Evolutionary conservation across 306 rosid genomes (phyloP).

Genomic region (Aeschynomene evenia): DNA sequence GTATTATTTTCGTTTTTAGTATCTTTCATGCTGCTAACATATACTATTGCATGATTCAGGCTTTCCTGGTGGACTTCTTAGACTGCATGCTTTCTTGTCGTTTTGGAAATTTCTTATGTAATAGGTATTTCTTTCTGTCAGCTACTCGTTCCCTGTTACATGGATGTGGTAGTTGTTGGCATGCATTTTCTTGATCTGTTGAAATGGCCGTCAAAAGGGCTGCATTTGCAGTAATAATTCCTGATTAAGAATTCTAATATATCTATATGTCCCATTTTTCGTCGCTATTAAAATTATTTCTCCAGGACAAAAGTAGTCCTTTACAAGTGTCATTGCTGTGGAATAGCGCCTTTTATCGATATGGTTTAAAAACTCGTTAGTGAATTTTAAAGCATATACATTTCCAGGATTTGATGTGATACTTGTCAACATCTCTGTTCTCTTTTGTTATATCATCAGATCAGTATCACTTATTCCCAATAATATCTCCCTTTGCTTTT

Average conservation of each 20-base stretch:
- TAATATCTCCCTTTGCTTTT: not conserved
- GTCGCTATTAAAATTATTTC: not conserved
- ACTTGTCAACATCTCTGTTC: slow-evolving; percentile 14
- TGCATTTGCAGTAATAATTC: slow-evolving; percentile 27
- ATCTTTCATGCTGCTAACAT: slow-evolving; percentile 3
- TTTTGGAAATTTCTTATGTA: slow-evolving; percentile 94
- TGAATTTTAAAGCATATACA: not conserved
- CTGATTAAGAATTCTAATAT: not conserved
- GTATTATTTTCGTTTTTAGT: slow-evolving; percentile 1
- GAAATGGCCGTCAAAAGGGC: slow-evolving; percentile 15
- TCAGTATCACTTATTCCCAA: not conserved
- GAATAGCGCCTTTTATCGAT: not conserved
- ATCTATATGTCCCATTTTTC: not conserved
- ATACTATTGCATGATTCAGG: slow-evolving; percentile 49
- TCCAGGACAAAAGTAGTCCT: not conserved
- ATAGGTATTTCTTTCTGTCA: slow-evolving; percentile 58
- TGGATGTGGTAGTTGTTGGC: slow-evolving; percentile 28
- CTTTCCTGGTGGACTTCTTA: slow-evolving; percentile 87
- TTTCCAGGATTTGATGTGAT: slow-evolving; percentile 13
- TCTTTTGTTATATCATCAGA: not conserved
- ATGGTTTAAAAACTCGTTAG: not conserved
- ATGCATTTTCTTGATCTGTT: slow-evolving; percentile 25
- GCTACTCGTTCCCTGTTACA: slow-evolving; percentile 9
- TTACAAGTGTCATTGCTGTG: not conserved
- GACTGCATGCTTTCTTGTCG: slow-evolving; percentile 87